Evolutionary conservation across 129 eudicot genomes (phyloP).

Genomic region (Arctium minus): DNA sequence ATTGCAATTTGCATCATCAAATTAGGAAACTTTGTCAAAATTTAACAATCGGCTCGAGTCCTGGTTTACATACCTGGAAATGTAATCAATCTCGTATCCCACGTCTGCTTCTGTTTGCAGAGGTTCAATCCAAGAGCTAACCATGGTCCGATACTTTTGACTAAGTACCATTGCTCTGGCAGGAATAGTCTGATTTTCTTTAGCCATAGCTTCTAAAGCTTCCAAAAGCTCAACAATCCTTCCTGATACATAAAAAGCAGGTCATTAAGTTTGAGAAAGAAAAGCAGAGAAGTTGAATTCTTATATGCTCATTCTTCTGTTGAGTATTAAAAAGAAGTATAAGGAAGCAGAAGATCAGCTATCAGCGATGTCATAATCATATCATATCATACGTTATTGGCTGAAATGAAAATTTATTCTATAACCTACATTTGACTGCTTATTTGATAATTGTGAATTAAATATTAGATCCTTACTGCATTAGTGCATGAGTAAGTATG

Average conservation of each 20-base stretch:
- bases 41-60: not conserved
- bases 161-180: conserved; percentile 97
- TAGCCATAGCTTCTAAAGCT: conserved; percentile 88
- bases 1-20: not conserved
- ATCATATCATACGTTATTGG: not conserved
- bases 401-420: not conserved
- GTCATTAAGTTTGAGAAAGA: not conserved
- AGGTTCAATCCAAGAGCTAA: conserved; percentile 99
- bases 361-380: not conserved
- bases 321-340: not conserved
- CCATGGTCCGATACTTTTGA: conserved; percentile 84
- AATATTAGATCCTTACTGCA: not conserved
- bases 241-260: conserved; percentile 38
- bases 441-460: not conserved
- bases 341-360: not conserved
- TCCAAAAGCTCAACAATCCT: conserved; percentile 81
- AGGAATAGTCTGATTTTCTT: conserved; percentile 74
- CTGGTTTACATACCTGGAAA: conserved; percentile 55
- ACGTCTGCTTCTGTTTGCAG: conserved; percentile 92
- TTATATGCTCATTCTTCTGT: not conserved
- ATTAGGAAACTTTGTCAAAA: not conserved
- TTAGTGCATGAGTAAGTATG: not conserved
- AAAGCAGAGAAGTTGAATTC: not conserved
- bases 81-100: conserved; percentile 91
- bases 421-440: not conserved